Conservation (phyloP, 1,139 yeast species). For the Taphrina flavorubra region DNA sequence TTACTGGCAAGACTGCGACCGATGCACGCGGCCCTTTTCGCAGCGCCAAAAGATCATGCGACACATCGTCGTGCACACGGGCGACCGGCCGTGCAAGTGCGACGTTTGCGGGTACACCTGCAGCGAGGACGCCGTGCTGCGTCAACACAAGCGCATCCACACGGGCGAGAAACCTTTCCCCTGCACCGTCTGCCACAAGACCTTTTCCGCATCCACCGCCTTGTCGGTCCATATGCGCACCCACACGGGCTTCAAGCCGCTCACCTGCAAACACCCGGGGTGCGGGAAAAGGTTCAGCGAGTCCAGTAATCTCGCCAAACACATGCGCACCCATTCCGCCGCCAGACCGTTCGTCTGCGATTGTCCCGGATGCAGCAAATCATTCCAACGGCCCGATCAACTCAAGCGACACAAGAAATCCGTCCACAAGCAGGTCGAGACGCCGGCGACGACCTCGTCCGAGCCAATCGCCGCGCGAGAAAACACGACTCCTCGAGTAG, state of each 20-base stretch:
- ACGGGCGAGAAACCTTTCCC: constrained; percentile 83
- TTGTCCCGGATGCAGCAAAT: constrained; percentile 48
- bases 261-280: constrained; percentile 76
- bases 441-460: not conserved
- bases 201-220: constrained; percentile 68
- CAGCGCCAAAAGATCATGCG: constrained; percentile 87
- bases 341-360: constrained; percentile 48
- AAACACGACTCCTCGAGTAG: not conserved
- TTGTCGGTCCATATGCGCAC: constrained; percentile 71
- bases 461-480: too few relatives aligned
- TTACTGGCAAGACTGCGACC: constrained; percentile 76
- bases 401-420: constrained; percentile 69
- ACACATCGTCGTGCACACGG: constrained; percentile 87
- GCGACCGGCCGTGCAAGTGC: constrained; percentile 54
- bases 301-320: constrained; percentile 85
- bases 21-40: constrained; percentile 65
- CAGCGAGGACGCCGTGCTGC: constrained; percentile 68
- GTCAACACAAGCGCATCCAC: constrained; percentile 83
- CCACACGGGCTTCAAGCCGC: constrained; percentile 92
- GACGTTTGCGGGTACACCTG: constrained; percentile 56
- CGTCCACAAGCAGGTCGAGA: constrained; percentile 19
- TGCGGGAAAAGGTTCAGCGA: constrained; percentile 89
- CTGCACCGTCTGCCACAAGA: constrained; percentile 78
- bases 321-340: constrained; percentile 61
- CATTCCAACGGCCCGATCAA: constrained; percentile 74